These are phyloP conservation scores for Chaetomium tenue DNA, from an alignment of 495 filamentous ascomycete species.

Conservation along the genomic window DNA sequence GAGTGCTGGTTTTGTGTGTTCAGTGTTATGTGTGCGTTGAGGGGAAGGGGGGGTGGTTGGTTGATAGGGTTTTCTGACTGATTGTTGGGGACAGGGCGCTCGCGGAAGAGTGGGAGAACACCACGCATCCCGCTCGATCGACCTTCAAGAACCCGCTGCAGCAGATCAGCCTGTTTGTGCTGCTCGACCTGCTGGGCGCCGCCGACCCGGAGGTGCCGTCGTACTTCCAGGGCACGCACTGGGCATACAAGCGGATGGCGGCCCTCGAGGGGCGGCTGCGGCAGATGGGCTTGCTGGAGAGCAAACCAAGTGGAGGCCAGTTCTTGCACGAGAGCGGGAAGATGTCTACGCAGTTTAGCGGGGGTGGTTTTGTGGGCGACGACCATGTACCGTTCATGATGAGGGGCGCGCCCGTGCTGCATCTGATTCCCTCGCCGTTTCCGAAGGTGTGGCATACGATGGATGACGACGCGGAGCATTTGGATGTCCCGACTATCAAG, in stretches of 20 bases:
- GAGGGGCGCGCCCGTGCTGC: conserved; percentile 75
- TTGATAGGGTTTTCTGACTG: not conserved
- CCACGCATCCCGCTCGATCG: conserved; percentile 64
- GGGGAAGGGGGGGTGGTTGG: not conserved
- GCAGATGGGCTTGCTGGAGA: conserved; percentile 41
- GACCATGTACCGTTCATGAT: conserved; percentile 84
- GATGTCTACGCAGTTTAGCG: conserved; percentile 44
- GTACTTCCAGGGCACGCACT: conserved; percentile 82
- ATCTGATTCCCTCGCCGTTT: conserved; percentile 78
- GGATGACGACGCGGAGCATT: conserved; percentile 75
- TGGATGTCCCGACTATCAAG: conserved; percentile 72
- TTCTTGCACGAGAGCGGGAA: conserved; percentile 56
- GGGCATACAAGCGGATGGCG: conserved; percentile 77
- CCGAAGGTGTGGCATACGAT: conserved; percentile 79
- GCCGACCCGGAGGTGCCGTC: conserved; percentile 65
- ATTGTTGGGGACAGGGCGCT: conserved; percentile 52
- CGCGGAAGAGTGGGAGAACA: conserved; percentile 71
- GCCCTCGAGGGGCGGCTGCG: conserved; percentile 67
- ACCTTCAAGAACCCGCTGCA: conserved; percentile 67
- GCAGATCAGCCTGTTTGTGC: conserved; percentile 78
- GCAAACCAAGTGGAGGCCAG: conserved; percentile 27
- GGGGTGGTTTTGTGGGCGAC: conserved; percentile 55
- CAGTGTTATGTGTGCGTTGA: not conserved
- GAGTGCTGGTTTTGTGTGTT: conserved; percentile 9
- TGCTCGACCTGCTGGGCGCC: conserved; percentile 81